phyloP scores from a whole-genome alignment of 768 basidiomycete species.

The Calvatia gigantea region DNA sequence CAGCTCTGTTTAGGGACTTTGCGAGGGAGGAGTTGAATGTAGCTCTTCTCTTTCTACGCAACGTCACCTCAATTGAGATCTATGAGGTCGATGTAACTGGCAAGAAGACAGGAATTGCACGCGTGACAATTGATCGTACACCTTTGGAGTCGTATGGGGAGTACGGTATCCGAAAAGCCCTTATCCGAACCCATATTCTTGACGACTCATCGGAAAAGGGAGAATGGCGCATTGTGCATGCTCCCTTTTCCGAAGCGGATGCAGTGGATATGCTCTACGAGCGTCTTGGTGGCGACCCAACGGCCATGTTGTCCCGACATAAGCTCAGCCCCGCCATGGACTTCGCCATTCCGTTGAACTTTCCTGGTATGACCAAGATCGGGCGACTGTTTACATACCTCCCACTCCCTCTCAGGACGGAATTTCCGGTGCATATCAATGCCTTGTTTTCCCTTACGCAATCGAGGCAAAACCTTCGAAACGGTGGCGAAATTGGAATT shows the following conservation, averaged over 20 bases:
- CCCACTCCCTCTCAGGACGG: constrained; percentile 42
- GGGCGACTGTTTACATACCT: constrained; percentile 49
- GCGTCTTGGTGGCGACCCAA: constrained; percentile 22
- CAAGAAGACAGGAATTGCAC: neutral
- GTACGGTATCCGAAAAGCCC: constrained; percentile 11
- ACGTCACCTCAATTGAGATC: constrained; percentile 36
- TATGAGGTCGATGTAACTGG: constrained; percentile 30
- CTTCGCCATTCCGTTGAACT: constrained; percentile 30
- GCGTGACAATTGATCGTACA: neutral
- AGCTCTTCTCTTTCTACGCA: constrained; percentile 40
- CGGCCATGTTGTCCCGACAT: constrained; percentile 27
- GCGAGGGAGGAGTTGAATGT: constrained; percentile 35
- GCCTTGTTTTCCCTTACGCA: constrained; percentile 43
- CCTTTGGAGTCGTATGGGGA: constrained; percentile 12
- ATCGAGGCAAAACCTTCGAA: constrained; percentile 41
- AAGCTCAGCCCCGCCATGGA: constrained; percentile 40
- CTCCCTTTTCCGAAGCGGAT: constrained; percentile 21
- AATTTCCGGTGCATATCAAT: constrained; percentile 44
- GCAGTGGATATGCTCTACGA: constrained; percentile 24
- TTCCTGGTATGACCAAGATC: constrained; percentile 2
- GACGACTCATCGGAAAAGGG: constrained; percentile 11
- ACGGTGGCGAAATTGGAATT: constrained; percentile 35
- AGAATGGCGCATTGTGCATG: constrained; percentile 33
- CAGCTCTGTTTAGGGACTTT: constrained; percentile 37
- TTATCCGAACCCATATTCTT: constrained; percentile 4